Evolutionary conservation across 2,329 filamentous ascomycete genomes (phyloP), one percentile per base, ranked within the genome.

Genomic region (Fusarium sp.): DNA sequence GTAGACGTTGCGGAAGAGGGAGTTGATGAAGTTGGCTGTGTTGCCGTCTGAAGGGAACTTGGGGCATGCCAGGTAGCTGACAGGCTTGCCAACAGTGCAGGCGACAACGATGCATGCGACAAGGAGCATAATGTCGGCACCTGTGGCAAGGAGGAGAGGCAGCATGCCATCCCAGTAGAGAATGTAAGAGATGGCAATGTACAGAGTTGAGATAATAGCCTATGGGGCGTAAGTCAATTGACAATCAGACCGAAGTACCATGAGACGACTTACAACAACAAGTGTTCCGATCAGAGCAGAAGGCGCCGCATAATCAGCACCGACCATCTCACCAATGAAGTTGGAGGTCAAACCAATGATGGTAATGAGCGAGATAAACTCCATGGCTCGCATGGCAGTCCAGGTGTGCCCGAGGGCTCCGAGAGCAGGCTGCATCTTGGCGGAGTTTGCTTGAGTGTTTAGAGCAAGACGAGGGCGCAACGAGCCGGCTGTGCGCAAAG

Each of bases 321-420:
- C 82, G 45, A 93, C 88, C 77, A 97, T 93, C 73, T 92, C 86
- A 25, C 89, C 85, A 75, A 97, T 90, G 80, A 97, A 97, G 80
- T 94, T 93, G 75, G 91, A 88, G 1, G 89, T 89, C 78, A 97
- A 88, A 46, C 93, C 93, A 70, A 97, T 91, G 71, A 96, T 89
- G 62, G 90, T 84, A 61, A 96, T 84, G 76, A 97, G 90, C 26
- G 88, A 88, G 67, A 91, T 81, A 63, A 88, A 85, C 78, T 97
- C 90, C 71, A 94, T 84, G 61, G 86, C 84, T 49, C 94, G 90
- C 71, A 91, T 87, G 71, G 89, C 83, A 62, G 92, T 89, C 82
- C 97, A 97, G 72, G 91, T 91, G 74, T 91, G 89, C 79, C 92
- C 93, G 71, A 96, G 83, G 78, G 91, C 91, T 74, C 92, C 91